Evolutionary conservation across 371 early-diverging fungal genomes (phyloP), one percentile per base, ranked within the genome.

Genomic region (Mucor velutinosus): DNA sequence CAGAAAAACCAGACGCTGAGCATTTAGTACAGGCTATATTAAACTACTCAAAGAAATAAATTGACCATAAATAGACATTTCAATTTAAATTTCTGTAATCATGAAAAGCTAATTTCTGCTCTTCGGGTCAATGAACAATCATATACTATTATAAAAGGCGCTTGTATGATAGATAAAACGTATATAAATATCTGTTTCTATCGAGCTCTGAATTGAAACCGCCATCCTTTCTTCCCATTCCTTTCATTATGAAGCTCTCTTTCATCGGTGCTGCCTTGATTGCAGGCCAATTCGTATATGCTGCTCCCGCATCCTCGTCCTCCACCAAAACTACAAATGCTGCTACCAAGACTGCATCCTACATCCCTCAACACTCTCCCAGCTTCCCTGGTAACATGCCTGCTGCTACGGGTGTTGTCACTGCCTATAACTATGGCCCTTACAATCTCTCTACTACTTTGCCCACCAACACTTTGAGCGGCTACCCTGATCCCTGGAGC

Each of bases 1-100:
- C 86, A 17, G 61, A 62, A 8, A 69, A 69, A 27, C 89, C 89
- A 15, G 76, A 81, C 53, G 76, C 85, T 6, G 33, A 65, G 2
- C 73, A 65, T 55, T 41, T 86, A 4, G 56, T 82, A 0, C 25
- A 62, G 5, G 82, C 80, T 8, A 73, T 85, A 3, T 57, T 57
- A 7, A 8, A 57, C 33, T 57, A 33, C 33, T 53, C 53, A 53
- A 53, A 53, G 15, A 53, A 53, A 53, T 53, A 53, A 53, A 53
- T 27, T 53, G 53, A 53, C 27, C 27, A 53, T 53, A 53, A 53
- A 53, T 27, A 53, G 53, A 53, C 53, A 53, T 49, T 49, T 49
- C 23, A 21, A 17, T 19, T 47, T 21, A 47, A 21, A 49, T 49
- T 49, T 49, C 23, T 47, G n/a, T 47, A 47, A 21, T 47, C n/a